Evolutionary conservation across 345 rosid species (phyloP).

Genomic region (Erodium maritimum): DNA sequence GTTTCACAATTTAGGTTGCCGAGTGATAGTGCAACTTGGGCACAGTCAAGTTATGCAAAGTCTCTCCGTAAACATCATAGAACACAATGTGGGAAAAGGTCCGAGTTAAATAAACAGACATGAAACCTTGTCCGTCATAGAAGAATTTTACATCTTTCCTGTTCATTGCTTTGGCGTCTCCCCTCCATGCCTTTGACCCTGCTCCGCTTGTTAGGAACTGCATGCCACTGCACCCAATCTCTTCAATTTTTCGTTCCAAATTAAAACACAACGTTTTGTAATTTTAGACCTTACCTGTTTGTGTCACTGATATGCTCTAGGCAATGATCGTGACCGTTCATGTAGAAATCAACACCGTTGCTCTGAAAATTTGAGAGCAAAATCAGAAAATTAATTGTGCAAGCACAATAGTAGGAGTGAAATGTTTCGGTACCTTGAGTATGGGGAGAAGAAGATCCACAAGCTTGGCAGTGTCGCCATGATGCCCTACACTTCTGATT

Average conservation of each 20-base stretch:
- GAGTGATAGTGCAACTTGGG: no score
- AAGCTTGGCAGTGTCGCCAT: slow-evolving; percentile 32
- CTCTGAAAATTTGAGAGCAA: no score
- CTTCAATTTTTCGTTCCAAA: no score
- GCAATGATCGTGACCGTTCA: no score
- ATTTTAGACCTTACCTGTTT: no score
- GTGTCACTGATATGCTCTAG: no score
- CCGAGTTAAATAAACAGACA: slow-evolving; percentile 17
- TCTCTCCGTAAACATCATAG: slow-evolving; percentile 19
- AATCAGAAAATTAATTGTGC: no score
- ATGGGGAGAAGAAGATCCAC: slow-evolving; percentile 26
- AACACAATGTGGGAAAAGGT: slow-evolving; percentile 10
- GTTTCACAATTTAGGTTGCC: no score
- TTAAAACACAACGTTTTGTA: no score
- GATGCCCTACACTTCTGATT: slow-evolving; percentile 38
- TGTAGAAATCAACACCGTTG: no score
- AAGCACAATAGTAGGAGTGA: no score
- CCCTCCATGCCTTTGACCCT: slow-evolving; percentile 44
- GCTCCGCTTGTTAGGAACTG: slow-evolving; percentile 36
- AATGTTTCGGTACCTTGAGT: slow-evolving; percentile 38
- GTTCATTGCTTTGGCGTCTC: slow-evolving; percentile 13
- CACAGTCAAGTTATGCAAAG: slow-evolving; percentile 14
- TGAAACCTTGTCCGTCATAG: slow-evolving; percentile 38
- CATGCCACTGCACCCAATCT: slow-evolving; percentile 19
- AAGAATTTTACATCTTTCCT: slow-evolving; percentile 15